Evolutionary conservation across 352 stramenopile species (phyloP).

Genomic region (Blastocystis sp.): DNA sequence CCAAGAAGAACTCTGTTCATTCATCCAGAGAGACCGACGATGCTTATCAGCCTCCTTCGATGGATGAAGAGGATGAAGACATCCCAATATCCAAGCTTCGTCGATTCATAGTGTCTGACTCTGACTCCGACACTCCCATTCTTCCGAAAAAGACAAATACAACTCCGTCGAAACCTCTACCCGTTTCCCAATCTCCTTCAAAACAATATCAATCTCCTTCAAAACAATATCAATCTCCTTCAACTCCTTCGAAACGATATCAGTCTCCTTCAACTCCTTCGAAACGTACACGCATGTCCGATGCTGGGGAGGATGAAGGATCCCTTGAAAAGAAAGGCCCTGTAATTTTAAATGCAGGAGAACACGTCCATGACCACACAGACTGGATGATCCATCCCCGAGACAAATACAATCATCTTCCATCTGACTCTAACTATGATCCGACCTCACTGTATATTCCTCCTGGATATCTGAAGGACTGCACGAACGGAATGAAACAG

Average conservation of each 20-base stretch:
- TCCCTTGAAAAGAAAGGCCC: slow-evolving; percentile 63
- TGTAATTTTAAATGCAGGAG: slow-evolving; percentile 68
- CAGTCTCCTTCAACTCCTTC: slow-evolving; percentile 61
- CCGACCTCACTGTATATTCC: slow-evolving; percentile 82
- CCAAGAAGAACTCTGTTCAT: neutral
- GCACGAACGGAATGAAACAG: slow-evolving; percentile 88
- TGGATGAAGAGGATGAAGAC: neutral
- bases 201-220: neutral
- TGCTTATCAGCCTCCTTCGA: neutral
- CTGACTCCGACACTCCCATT: slow-evolving; percentile 62
- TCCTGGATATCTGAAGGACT: slow-evolving; percentile 75
- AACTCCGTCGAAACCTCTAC: neutral
- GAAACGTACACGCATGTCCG: neutral
- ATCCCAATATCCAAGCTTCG: neutral
- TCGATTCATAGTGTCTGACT: neutral
- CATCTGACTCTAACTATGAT: slow-evolving; percentile 81
- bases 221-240: neutral
- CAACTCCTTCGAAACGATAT: neutral
- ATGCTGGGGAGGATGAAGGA: slow-evolving; percentile 63
- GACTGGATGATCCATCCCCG: slow-evolving; percentile 65
- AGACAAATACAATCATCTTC: slow-evolving; percentile 77
- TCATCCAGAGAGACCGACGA: neutral
- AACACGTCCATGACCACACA: slow-evolving; percentile 78
- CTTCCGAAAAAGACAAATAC: slow-evolving; percentile 65
- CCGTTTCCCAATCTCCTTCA: slow-evolving; percentile 65